These are phyloP conservation scores for Lentinula detonsa DNA, from an alignment of 768 basidiomycete species.

Conservation along the genomic window DNA sequence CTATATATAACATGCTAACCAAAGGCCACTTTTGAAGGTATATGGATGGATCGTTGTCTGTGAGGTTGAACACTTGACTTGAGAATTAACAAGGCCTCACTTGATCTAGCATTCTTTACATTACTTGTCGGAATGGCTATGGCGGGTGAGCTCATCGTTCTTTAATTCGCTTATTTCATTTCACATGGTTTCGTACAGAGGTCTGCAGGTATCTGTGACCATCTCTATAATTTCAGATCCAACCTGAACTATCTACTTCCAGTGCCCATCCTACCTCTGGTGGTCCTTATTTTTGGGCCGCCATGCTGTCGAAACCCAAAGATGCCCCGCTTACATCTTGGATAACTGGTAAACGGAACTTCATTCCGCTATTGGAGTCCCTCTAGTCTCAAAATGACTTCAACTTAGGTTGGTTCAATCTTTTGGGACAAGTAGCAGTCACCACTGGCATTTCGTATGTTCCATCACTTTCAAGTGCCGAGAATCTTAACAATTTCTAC, in stretches of 20 bases:
- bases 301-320: slow-evolving; percentile 56
- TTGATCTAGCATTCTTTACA: slow-evolving; percentile 50
- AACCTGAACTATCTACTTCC: slow-evolving; percentile 15
- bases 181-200: slow-evolving; percentile 21
- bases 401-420: slow-evolving; percentile 59
- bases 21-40: slow-evolving; percentile 20
- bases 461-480: neutral
- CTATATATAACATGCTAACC: neutral
- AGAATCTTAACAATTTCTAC: neutral
- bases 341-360: slow-evolving; percentile 43
- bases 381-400: neutral
- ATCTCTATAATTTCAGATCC: slow-evolving; percentile 11
- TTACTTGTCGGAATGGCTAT: slow-evolving; percentile 69
- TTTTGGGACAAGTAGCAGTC: slow-evolving; percentile 71
- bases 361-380: neutral
- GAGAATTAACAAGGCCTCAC: neutral
- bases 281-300: slow-evolving; percentile 80
- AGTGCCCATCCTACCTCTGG: slow-evolving; percentile 70
- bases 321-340: slow-evolving; percentile 64
- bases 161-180: neutral
- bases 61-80: slow-evolving; percentile 21
- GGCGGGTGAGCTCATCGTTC: slow-evolving; percentile 43
- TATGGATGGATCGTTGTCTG: slow-evolving; percentile 68
- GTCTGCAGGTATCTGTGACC: slow-evolving; percentile 36
- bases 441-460: slow-evolving; percentile 64